A percentile compares a stretch with the other conserved stretches of the same genome.
These are phyloP conservation scores for Blastobotrys mokoenaii DNA, from an alignment of 805 yeast species.

Conservation along the genomic window DNA sequence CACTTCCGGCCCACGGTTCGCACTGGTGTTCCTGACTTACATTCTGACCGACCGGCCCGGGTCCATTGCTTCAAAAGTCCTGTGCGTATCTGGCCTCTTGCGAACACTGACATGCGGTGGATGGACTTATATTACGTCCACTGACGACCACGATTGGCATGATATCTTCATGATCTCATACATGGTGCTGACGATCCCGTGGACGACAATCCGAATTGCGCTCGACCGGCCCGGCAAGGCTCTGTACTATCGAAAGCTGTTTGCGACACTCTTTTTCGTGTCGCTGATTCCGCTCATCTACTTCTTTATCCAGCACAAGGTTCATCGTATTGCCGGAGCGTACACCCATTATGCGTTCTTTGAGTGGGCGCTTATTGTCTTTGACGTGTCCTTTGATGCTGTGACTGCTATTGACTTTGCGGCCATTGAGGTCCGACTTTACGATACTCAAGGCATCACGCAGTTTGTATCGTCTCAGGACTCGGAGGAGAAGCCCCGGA, in stretches of 20 bases:
- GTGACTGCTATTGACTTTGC: conserved; percentile 66
- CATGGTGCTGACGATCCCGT: conserved; percentile 82
- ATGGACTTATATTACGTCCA: conserved; percentile 95
- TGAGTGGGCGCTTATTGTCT: conserved; percentile 82
- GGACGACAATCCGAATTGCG: conserved; percentile 61
- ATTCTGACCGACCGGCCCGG: conserved; percentile 29
- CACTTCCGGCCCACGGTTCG: conserved; percentile 87
- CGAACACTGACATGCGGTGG: conserved; percentile 97
- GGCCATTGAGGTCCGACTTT: conserved; percentile 42
- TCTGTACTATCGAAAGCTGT: conserved; percentile 40
- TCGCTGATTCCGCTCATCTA: conserved; percentile 74
- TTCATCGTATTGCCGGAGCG: conserved; percentile 83
- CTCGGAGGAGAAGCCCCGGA: conserved; percentile 12
- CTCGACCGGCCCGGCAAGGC: conserved; percentile 42
- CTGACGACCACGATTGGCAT: conserved; percentile 95
- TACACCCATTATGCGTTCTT: conserved; percentile 90
- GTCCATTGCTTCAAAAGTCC: conserved; percentile 30
- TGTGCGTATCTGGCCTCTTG: conserved; percentile 52
- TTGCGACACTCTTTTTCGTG: conserved; percentile 58
- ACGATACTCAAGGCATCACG: conserved; percentile 23
- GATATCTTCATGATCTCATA: conserved; percentile 92
- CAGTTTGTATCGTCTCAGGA: conserved; percentile 10
- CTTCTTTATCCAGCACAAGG: conserved; percentile 88
- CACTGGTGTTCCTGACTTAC: conserved; percentile 45
- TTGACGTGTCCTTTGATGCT: conserved; percentile 81